These are phyloP conservation scores for Hypoxylon intermedium DNA, from an alignment of 495 filamentous ascomycete genomes.

Conservation along the genomic window DNA sequence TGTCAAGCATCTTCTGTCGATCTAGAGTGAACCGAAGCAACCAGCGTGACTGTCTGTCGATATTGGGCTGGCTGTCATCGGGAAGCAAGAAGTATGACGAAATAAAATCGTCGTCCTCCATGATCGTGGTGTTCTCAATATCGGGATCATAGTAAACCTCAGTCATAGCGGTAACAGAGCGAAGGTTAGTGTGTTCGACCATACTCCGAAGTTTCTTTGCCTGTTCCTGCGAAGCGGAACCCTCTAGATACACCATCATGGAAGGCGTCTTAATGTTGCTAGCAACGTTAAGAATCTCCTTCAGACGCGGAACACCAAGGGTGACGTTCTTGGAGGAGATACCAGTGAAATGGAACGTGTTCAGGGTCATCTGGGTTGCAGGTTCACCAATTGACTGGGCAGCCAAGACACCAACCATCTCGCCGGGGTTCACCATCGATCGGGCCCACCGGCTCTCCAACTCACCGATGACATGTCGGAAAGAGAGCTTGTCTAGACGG, in stretches of 20 bases:
- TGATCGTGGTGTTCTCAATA: slow-evolving; percentile 81
- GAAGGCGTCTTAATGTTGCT: slow-evolving; percentile 98
- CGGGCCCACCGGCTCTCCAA: slow-evolving; percentile 84
- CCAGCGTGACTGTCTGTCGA: slow-evolving; percentile 88
- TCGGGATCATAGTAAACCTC: slow-evolving; percentile 99
- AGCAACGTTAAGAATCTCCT: slow-evolving; percentile 98
- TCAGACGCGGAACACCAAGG: slow-evolving; percentile 96
- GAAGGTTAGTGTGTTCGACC: slow-evolving; percentile 94
- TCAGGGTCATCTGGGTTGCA: slow-evolving; percentile 98
- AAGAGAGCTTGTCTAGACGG: slow-evolving; percentile 86
- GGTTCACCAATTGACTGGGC: slow-evolving; percentile 99
- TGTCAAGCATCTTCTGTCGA: slow-evolving; percentile 92
- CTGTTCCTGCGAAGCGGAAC: slow-evolving; percentile 69
- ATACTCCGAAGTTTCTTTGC: slow-evolving; percentile 86
- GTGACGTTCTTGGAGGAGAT: slow-evolving; percentile 99
- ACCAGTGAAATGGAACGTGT: slow-evolving; percentile 99
- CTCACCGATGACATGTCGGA: slow-evolving; percentile 91
- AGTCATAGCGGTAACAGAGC: slow-evolving; percentile 85
- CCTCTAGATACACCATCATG: slow-evolving; percentile 89
- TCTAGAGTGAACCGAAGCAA: slow-evolving; percentile 92
- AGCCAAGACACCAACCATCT: slow-evolving; percentile 98
- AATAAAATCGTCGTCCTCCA: slow-evolving; percentile 89
- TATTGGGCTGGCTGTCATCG: slow-evolving; percentile 74
- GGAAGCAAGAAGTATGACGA: slow-evolving; percentile 97
- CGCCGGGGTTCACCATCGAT: slow-evolving; percentile 83